Percentiles rank a stretch among this genome's conserved stretches.
Evolutionary conservation across 208 protist species (phyloP).

Genomic region (Trypanosoma melophagium): DNA sequence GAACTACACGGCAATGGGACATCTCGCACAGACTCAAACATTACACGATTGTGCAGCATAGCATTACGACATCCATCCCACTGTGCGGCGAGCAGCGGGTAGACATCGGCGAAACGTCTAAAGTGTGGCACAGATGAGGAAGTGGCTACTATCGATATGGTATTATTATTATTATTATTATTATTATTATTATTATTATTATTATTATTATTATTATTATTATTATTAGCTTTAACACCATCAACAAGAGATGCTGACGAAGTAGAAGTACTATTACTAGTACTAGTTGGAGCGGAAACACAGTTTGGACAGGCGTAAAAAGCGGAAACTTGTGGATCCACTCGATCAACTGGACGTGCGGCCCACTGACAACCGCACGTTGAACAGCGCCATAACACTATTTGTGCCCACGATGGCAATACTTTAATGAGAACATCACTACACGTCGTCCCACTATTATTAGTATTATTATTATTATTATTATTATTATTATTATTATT

Average conservation of each 20-base stretch:
- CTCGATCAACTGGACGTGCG: conserved; percentile 54
- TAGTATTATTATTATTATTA: not conserved
- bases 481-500: not conserved
- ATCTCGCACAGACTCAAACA: conserved; percentile 39
- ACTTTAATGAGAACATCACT: conserved; percentile 22
- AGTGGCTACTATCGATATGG: not conserved
- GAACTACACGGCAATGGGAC: conserved; percentile 40
- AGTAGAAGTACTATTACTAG: not conserved
- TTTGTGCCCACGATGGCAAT: conserved; percentile 43
- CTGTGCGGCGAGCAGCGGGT: conserved; percentile 60
- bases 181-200: no score
- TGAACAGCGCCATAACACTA: conserved; percentile 56
- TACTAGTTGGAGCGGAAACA: not conserved
- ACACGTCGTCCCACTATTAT: not conserved
- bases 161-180: conserved; percentile 4
- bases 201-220: no score
- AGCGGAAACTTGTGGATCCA: conserved; percentile 46
- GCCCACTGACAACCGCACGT: conserved; percentile 47
- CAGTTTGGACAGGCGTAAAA: conserved; percentile 54
- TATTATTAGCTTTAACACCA: no score
- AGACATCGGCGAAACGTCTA: conserved; percentile 28
- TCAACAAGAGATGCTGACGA: no score
- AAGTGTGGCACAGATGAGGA: not conserved
- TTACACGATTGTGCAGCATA: conserved; percentile 43
- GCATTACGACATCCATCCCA: conserved; percentile 63